Evolutionary conservation across 169 alveolate genomes (phyloP).

Genomic region (Eimeria zaria): DNA sequence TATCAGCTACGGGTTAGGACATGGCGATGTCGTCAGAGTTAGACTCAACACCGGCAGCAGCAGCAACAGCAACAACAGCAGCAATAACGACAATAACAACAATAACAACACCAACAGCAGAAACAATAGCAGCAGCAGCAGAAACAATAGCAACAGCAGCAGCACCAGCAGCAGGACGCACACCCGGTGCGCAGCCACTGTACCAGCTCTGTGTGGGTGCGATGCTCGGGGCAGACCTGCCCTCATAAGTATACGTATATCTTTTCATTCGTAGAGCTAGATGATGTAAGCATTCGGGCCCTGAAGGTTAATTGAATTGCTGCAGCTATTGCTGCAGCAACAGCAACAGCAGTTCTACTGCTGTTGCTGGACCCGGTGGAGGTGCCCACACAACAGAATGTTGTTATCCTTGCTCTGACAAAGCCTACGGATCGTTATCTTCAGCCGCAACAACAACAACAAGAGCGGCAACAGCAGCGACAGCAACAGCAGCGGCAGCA

Average conservation of each 20-base stretch:
- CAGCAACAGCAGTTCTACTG: background rate
- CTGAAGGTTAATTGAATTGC: background rate
- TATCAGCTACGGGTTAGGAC: too few relatives aligned
- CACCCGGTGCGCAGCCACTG: too few relatives aligned
- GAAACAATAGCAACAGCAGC: too few relatives aligned
- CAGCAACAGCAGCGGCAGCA: constrained; percentile 11
- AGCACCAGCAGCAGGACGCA: too few relatives aligned
- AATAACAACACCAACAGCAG: too few relatives aligned
- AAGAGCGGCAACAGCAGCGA: background rate
- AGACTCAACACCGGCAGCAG: too few relatives aligned
- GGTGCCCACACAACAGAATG: constrained; percentile 4
- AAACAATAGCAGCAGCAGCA: too few relatives aligned
- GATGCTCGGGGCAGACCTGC: background rate
- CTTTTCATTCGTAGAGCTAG: background rate
- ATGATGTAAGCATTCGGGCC: constrained; percentile 22
- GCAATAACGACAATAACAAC: too few relatives aligned
- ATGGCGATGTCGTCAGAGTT: too few relatives aligned
- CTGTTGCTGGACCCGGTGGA: constrained; percentile 12
- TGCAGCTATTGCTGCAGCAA: background rate
- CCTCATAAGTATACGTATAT: background rate
- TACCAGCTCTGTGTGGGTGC: too few relatives aligned
- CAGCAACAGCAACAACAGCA: too few relatives aligned
- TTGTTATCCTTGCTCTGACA: constrained; percentile 66
- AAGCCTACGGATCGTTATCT: background rate
- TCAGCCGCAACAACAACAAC: background rate